Conservation (phyloP, 2,329 filamentous ascomycete genomes). For the Cladosporium sp. region DNA sequence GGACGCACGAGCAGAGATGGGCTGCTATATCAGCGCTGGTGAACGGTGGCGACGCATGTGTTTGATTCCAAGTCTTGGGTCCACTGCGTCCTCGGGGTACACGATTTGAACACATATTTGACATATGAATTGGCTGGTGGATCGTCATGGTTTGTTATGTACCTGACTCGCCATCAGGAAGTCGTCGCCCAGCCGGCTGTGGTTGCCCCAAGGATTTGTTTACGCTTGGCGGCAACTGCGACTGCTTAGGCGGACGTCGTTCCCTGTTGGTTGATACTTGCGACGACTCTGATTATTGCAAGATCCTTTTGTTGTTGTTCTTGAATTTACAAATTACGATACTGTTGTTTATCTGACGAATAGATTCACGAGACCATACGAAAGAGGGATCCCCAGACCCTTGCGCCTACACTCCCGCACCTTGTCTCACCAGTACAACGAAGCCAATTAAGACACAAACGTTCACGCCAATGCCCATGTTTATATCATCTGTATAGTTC, state of each 20-base stretch:
- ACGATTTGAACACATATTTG: too few relatives aligned
- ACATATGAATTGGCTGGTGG: background rate
- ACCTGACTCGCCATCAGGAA: background rate
- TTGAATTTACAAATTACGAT: background rate
- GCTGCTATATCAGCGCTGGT: too few relatives aligned
- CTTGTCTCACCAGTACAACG: background rate
- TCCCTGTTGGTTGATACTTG: background rate
- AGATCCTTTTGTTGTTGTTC: background rate
- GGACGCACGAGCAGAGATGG: too few relatives aligned
- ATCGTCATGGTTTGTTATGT: background rate
- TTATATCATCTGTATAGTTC: background rate
- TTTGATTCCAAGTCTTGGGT: too few relatives aligned
- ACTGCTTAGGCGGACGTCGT: background rate
- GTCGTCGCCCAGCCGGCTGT: background rate
- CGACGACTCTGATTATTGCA: background rate
- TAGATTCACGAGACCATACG: background rate
- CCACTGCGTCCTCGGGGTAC: too few relatives aligned
- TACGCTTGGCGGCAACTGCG: slow-evolving; percentile 5
- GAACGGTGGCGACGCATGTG: too few relatives aligned
- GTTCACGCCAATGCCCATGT: background rate
- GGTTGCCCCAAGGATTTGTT: slow-evolving; percentile 6
- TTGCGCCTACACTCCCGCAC: background rate
- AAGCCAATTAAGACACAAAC: background rate
- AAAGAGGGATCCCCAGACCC: background rate
- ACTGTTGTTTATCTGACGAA: background rate